phyloP scores from a whole-genome alignment of 768 basidiomycete genomes.

The Candolleomyces efflorescens region DNA sequence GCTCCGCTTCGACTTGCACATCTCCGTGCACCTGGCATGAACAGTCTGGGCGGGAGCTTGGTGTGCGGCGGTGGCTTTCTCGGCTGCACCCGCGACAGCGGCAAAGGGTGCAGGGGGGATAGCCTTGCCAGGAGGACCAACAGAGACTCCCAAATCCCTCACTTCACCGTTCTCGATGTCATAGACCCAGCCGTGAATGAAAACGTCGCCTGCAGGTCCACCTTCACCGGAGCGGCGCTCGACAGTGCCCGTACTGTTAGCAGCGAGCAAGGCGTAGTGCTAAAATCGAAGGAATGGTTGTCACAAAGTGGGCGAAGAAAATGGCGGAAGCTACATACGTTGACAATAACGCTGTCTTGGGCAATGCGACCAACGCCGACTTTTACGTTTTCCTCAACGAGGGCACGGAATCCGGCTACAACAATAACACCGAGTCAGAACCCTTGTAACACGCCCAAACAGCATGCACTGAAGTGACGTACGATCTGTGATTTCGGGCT shows the following conservation, averaged over 20 bases:
- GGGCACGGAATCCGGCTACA: slow-evolving; percentile 31
- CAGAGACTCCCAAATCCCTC: slow-evolving; percentile 35
- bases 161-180: slow-evolving; percentile 44
- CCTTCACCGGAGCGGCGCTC: slow-evolving; percentile 10
- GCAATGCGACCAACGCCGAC: slow-evolving; percentile 17
- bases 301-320: not conserved
- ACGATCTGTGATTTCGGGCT: slow-evolving; percentile 27
- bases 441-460: not conserved
- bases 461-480: slow-evolving; percentile 10
- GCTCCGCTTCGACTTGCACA: slow-evolving; percentile 17
- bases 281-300: not conserved
- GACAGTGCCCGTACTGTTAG: not conserved
- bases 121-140: slow-evolving; percentile 22
- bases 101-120: slow-evolving; percentile 21
- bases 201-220: slow-evolving; percentile 14
- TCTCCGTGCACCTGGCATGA: slow-evolving; percentile 1
- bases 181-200: slow-evolving; percentile 53
- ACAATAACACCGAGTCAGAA: not conserved
- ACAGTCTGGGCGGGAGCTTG: not conserved
- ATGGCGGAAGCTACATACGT: slow-evolving; percentile 7
- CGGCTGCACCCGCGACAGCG: slow-evolving; percentile 10
- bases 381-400: slow-evolving; percentile 13
- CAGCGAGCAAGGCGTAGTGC: slow-evolving; percentile 13
- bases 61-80: not conserved
- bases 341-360: slow-evolving; percentile 14